Conservation (phyloP, 164 flowering plant species). For the Santalum album region DNA sequence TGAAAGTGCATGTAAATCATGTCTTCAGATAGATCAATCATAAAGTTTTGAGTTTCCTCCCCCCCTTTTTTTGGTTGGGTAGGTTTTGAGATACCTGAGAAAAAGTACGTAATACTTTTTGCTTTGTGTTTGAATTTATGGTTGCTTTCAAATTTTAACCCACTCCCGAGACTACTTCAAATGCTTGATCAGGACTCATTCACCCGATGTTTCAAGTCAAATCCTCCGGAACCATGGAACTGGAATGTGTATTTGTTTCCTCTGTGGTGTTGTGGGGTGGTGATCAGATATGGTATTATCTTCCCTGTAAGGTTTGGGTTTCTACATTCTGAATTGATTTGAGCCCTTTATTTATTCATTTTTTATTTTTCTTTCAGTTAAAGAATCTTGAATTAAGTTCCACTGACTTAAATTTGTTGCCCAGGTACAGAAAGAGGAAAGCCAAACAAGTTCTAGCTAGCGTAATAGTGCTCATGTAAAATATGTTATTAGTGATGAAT, state of each 20-base stretch:
- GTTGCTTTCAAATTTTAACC: neutral
- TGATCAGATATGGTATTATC: slow-evolving; percentile 63
- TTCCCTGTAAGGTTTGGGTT: slow-evolving; percentile 82
- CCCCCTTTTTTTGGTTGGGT: too few relatives aligned
- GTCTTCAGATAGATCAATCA: too few relatives aligned
- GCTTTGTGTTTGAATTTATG: too few relatives aligned
- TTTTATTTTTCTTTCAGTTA: neutral
- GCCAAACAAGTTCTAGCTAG: too few relatives aligned
- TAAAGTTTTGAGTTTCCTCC: too few relatives aligned
- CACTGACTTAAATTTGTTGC: neutral
- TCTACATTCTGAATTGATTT: too few relatives aligned
- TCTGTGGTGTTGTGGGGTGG: slow-evolving; percentile 83
- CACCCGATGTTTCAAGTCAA: slow-evolving; percentile 98
- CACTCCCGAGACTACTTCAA: neutral
- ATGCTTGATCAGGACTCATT: slow-evolving; percentile 69
- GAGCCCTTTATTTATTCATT: too few relatives aligned
- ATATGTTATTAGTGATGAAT: too few relatives aligned
- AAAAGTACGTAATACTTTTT: too few relatives aligned
- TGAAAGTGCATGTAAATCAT: too few relatives aligned
- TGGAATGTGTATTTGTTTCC: slow-evolving; percentile 95
- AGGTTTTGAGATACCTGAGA: too few relatives aligned
- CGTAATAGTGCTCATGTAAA: too few relatives aligned
- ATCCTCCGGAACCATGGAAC: slow-evolving; percentile 95
- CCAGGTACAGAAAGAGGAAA: neutral
- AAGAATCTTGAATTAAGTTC: neutral